Evolutionary conservation across 1,284 basidiomycete genomes (phyloP), one percentile per base, ranked within the genome.

Genomic region (Heterobasidion occidentale): DNA sequence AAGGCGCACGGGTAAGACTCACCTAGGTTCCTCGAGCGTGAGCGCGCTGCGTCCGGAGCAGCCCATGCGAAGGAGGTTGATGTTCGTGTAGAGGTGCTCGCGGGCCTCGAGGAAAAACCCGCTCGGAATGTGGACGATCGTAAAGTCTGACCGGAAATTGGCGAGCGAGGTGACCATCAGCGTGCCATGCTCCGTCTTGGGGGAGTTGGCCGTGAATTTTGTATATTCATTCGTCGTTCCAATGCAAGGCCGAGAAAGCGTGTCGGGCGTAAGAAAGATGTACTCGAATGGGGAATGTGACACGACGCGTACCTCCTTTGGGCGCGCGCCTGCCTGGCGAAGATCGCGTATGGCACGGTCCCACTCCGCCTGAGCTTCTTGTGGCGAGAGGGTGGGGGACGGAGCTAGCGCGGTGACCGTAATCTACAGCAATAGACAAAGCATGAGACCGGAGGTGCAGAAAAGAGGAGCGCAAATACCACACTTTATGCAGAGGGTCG

Each of bases 81-180:
- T 88, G 64, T 92, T 92, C 50, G 83, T 77, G 67, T 87, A 89
- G 34, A 92, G 77, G 58, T 81, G 81, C 59, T 86, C 80, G 58
- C 77, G 77, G 36, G 77, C 74, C 35, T 77, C 74, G 19, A 81
- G 72, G 67, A 84, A 87, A 65, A 85, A 76, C 34, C 90, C 90
- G 52, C 76, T 70, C 0, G 88, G 88, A 55, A 92, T 82, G 57
- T 79, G 82, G 19, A 92, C 85, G 58, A 91, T 88, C 55, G 87
- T 88, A 65, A 83, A 88, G 72, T 92, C 89, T 3, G 88, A 90
- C 54, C 86, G 86, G 67, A 92, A 92, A 70, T 88, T 84, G 47
- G 86, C 86, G 17, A 92, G 78, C 7, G 88, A 90, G n/a, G 89
- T 92, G 55, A 84, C 80, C 80, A 91, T 83, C 61, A 92, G 75